phyloP scores from a whole-genome alignment of 2,329 filamentous ascomycete species.

The Colletotrichum truncatum region DNA sequence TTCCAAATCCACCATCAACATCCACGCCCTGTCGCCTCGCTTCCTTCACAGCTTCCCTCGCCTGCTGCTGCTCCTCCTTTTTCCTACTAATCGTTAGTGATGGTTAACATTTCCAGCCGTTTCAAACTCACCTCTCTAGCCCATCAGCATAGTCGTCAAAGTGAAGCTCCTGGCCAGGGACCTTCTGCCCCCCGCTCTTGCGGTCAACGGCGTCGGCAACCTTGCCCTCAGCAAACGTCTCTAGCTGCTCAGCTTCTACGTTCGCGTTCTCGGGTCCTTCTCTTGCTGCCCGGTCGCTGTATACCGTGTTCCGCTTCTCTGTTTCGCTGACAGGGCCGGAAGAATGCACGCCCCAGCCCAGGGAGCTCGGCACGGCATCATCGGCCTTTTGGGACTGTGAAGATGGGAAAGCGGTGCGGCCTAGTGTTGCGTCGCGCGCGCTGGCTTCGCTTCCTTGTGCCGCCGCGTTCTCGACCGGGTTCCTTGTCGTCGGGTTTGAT shows the following conservation, averaged over 20 bases:
- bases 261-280: constrained; percentile 32
- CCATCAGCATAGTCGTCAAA: constrained; percentile 32
- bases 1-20: constrained; percentile 31
- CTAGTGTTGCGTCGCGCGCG: constrained; percentile 17
- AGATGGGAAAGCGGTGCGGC: constrained; percentile 22
- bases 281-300: background rate
- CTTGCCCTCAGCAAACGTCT: constrained; percentile 35
- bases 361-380: constrained; percentile 31
- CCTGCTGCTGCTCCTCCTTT: constrained; percentile 34
- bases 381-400: constrained; percentile 9
- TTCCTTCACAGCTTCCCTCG: constrained; percentile 33
- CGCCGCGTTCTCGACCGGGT: constrained; percentile 11
- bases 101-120: background rate
- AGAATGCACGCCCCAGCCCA: constrained; percentile 31
- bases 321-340: constrained; percentile 31
- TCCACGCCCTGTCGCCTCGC: constrained; percentile 29
- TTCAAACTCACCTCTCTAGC: constrained; percentile 30
- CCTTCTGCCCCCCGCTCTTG: constrained; percentile 35
- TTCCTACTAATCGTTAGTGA: constrained; percentile 26
- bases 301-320: constrained; percentile 29
- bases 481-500: constrained; percentile 7
- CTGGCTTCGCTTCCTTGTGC: background rate
- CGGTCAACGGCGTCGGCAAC: constrained; percentile 36
- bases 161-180: constrained; percentile 30
- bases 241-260: constrained; percentile 36